Evolutionary conservation across 306 rosid species (phyloP), one percentile per base, ranked within the genome.

Genomic region (Castanea crenata): DNA sequence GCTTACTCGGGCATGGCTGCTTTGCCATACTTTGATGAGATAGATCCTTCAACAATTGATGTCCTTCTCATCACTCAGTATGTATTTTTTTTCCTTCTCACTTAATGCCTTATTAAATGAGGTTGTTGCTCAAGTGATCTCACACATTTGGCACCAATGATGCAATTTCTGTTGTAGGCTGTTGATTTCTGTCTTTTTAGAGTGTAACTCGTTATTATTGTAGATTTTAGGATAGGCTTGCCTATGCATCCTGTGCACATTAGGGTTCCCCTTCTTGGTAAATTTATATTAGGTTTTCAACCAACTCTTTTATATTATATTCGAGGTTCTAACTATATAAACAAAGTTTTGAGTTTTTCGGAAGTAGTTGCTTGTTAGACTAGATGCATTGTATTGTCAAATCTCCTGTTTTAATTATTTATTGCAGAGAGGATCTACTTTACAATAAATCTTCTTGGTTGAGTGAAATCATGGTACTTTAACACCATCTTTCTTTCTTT

Each of bases 1-100:
- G 97, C 88, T 51, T 95, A 89, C 61, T 95, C 93, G 1, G 97
- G 99, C 74, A 92, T 94, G 99, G 99, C 99, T 55, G 97, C 97
- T 55, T 86, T 94, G 81, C 99, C 99, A 0, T 92, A 92, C 83
- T 94, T 94, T 78, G 99, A 95, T 74, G 98, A 92, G 86, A 95
- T 95, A 31, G 99, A 95, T 74, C 99, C 99, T 41, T 95, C 98
- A 19, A 84, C 89, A 1, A 82, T 95, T 6, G 99, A 95, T 35
- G 96, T 95, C 10, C 97, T 95, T 67, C 98, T 95, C 82, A 85
- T 95, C 41, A 95, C 96, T 25, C 99, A 95, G 94, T 91, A 88
- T 64, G 91, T 58, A 18, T 57, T 12, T 41, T 41, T 38, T 38
- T 38, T 8, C 46, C 46, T 38, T 38, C 46, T 7, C 11, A 0